A percentile compares a stretch with the other conserved stretches of the same genome.
Conservation (phyloP, 1,139 yeast genomes). For the Ogataea hybrid region DNA sequence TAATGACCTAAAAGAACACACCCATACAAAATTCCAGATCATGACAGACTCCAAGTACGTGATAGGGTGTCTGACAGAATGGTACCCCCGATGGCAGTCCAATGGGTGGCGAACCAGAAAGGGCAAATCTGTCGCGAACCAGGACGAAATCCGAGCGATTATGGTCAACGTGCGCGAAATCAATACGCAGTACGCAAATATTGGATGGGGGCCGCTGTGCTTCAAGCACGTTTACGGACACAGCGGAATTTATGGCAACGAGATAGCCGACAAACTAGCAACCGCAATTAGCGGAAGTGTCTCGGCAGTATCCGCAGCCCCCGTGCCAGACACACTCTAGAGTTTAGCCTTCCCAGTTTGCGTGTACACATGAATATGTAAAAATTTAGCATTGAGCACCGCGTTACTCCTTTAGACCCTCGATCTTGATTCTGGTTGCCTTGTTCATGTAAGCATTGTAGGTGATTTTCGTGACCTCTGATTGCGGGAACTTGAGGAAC, state of each 20-base stretch:
- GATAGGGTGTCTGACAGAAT: constrained; percentile 44
- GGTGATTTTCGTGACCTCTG: constrained; percentile 82
- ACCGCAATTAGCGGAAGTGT: constrained; percentile 28
- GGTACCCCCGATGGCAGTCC: constrained; percentile 52
- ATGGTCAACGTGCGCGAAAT: constrained; percentile 33
- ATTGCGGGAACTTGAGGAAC: constrained; percentile 66
- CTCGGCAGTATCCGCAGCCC: too few relatives aligned
- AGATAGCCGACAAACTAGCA: constrained; percentile 75
- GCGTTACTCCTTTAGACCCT: not conserved
- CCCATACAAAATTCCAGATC: constrained; percentile 15
- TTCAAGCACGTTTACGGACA: constrained; percentile 71
- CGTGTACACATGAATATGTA: not conserved
- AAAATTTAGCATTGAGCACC: not conserved
- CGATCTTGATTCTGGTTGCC: constrained; percentile 48
- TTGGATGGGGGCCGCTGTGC: constrained; percentile 35
- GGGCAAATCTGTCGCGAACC: constrained; percentile 49
- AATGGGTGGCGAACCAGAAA: constrained; percentile 51
- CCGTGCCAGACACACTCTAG: too few relatives aligned
- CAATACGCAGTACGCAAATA: constrained; percentile 28
- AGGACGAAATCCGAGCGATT: constrained; percentile 44
- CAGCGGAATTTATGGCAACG: constrained; percentile 66
- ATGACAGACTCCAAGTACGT: constrained; percentile 60
- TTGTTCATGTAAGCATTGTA: constrained; percentile 85
- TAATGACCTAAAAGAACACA: constrained; percentile 19
- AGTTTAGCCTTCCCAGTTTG: not conserved